Base-by-base conservation (phyloP, 106 monocot species). In the Phalaenopsis equestris region DNA sequence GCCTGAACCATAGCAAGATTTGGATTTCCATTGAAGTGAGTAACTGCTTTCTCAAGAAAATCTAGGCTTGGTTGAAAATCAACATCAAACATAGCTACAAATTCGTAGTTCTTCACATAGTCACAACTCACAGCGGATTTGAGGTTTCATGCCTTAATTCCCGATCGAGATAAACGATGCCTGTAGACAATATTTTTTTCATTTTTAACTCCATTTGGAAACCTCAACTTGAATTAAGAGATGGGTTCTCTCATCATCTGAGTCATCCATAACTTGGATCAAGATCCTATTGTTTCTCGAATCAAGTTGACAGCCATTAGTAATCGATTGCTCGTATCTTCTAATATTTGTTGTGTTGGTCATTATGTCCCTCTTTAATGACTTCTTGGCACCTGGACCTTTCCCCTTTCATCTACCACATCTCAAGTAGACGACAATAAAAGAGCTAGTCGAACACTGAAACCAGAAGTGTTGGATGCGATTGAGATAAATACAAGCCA, bases 1-100 rank as follows among this genome's bases (percentile, higher is more conserved):
- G 88, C 83, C 70, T 88, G 88, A 36, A 88, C 88, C 19, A 85
- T 76, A 23, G 85, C 88, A 56, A 88, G 77, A 38, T 88, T 80
- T 2, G 79, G 77, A 78, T 85, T 85, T 72, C 55, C 85, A 52
- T 77, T 80, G 42, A 84, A 84, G 70, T 80, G 80, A 30, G 84
- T 76, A 64, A 84, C 68, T 30, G 84, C 80, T 70, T 77, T 43
- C 39, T 84, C 80, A 23, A 84, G 84, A 43, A 84, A 84, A 42
- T 84, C 80, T 8, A 77, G 77, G 7, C 55, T 56, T 23, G 84
- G 84, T 49, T 80, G 84, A 18, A 80, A 84, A 42, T 83, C 83
- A 8, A 78, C 72, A 78, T 83, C 83, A 73, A 83, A 78, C 8
- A 83, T 83, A 5, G 80, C 80, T 1, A 83, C 46, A 58, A 73